Conservation (phyloP, 129 eudicot species). For the Flaveria brownii region DNA sequence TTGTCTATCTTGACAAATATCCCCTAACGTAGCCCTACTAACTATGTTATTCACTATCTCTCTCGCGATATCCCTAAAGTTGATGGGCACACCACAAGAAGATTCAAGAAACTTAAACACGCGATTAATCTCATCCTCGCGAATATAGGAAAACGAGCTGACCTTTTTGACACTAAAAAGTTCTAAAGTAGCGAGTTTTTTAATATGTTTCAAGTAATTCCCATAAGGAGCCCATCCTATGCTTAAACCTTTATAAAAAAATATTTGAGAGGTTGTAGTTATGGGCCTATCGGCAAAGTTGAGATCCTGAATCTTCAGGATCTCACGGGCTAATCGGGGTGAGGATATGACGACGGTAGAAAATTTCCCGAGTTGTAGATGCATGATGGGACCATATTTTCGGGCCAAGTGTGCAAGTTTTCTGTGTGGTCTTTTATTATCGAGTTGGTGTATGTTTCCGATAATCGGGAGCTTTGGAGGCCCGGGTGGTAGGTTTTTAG, state of each 20-base stretch:
- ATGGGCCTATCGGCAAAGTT: neutral
- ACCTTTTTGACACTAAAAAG: neutral
- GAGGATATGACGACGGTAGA: conserved; percentile 1
- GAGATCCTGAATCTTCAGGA: neutral
- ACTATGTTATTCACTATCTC: neutral
- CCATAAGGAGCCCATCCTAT: conserved; percentile 5
- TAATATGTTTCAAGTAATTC: neutral
- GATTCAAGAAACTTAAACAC: neutral
- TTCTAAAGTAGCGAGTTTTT: neutral
- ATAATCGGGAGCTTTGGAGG: conserved; percentile 21
- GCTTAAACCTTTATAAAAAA: neutral
- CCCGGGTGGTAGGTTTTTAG: conserved; percentile 22
- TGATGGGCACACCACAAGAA: neutral
- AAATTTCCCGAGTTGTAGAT: neutral
- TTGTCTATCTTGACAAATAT: neutral
- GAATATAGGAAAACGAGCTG: neutral
- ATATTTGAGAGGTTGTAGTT: neutral
- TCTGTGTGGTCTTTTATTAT: conserved; percentile 1
- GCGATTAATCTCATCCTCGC: neutral
- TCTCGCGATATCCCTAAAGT: neutral
- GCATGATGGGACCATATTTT: conserved; percentile 11
- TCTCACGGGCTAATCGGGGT: neutral
- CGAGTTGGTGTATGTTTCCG: conserved; percentile 28
- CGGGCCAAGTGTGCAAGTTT: neutral
- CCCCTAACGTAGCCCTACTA: neutral